A percentile compares a stretch with the other conserved stretches of the same genome.
These are phyloP conservation scores for Eremothecium coryli DNA, from an alignment of 1,139 yeast genomes.

Conservation along the genomic window DNA sequence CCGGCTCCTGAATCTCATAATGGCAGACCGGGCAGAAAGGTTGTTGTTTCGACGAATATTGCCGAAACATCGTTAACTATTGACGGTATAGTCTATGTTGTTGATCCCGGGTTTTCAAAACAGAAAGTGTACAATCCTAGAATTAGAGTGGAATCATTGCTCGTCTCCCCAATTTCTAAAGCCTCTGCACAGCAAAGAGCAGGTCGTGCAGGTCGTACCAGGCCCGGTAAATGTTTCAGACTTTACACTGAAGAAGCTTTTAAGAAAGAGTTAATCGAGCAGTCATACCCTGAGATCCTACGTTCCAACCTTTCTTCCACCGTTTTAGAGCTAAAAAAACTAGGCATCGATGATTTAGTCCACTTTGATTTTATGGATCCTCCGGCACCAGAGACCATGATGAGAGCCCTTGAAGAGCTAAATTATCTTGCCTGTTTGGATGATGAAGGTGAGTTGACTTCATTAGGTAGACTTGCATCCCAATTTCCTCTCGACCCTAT, in stretches of 20 bases:
- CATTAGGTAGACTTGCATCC: conserved; percentile 81
- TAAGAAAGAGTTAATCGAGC: conserved; percentile 86
- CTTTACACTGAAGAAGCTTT: conserved; percentile 95
- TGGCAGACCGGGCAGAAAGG: conserved; percentile 88
- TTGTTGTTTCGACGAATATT: conserved; percentile 88
- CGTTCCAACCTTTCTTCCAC: conserved; percentile 87
- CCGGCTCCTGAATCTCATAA: conserved; percentile 60
- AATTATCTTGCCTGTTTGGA: conserved; percentile 83
- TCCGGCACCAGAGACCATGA: conserved; percentile 99
- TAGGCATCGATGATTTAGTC: conserved; percentile 91
- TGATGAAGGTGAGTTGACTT: conserved; percentile 85
- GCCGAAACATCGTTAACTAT: conserved; percentile 97
- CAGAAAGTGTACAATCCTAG: conserved; percentile 96
- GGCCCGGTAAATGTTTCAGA: conserved; percentile 97
- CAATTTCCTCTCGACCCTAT: conserved; percentile 94
- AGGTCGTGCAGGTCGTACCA: conserved; percentile 99
- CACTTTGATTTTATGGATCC: conserved; percentile 99
- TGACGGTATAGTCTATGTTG: conserved; percentile 94
- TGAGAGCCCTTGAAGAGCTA: conserved; percentile 94
- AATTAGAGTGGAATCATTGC: conserved; percentile 85
- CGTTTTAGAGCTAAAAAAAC: conserved; percentile 82
- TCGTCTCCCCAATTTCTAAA: conserved; percentile 93
- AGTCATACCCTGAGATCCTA: conserved; percentile 90
- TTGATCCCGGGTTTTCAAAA: conserved; percentile 94
- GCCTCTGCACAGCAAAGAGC: conserved; percentile 98